Percentiles rank a stretch among this genome's conserved stretches.
phyloP scores from a whole-genome alignment of 2,329 filamentous ascomycete species.

The Macrophomina pseudophaseolina region DNA sequence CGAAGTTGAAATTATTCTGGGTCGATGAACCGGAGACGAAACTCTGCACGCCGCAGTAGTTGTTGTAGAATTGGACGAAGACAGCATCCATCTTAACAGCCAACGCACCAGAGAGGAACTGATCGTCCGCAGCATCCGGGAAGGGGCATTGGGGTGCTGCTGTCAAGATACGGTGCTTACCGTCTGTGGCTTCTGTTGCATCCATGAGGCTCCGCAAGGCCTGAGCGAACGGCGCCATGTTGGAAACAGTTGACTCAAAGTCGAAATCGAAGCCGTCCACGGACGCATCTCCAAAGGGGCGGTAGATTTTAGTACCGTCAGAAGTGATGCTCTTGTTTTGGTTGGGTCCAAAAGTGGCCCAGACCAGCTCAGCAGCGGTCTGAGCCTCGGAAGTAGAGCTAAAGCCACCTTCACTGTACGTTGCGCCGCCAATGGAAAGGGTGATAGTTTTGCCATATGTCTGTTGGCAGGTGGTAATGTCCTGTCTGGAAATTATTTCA shows the following conservation, averaged over 20 bases:
- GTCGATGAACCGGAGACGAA: constrained; percentile 52
- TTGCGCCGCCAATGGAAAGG: constrained; percentile 73
- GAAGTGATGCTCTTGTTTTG: constrained; percentile 26
- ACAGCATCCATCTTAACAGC: constrained; percentile 64
- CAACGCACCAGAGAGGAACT: constrained; percentile 56
- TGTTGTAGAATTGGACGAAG: constrained; percentile 72
- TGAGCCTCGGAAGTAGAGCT: constrained; percentile 31
- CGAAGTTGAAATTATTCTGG: constrained; percentile 66
- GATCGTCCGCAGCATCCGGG: constrained; percentile 37
- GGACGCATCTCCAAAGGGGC: constrained; percentile 69
- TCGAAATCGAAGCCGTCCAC: constrained; percentile 81
- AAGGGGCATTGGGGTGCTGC: constrained; percentile 71
- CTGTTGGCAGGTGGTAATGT: constrained; percentile 65
- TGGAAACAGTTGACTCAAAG: constrained; percentile 65
- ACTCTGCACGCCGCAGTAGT: constrained; percentile 64
- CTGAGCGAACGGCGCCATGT: constrained; percentile 66
- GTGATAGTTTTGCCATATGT: constrained; percentile 71
- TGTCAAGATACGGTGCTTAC: constrained; percentile 63
- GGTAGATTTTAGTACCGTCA: constrained; percentile 52
- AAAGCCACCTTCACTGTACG: constrained; percentile 74
- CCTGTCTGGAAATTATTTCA: constrained; percentile 37
- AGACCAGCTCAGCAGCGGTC: constrained; percentile 65
- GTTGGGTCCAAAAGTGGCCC: constrained; percentile 71
- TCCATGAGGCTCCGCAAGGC: constrained; percentile 64
- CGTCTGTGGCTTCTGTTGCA: constrained; percentile 45